Conservation (phyloP, 2,329 filamentous ascomycete genomes). For the Cytospora paraplurivora region DNA sequence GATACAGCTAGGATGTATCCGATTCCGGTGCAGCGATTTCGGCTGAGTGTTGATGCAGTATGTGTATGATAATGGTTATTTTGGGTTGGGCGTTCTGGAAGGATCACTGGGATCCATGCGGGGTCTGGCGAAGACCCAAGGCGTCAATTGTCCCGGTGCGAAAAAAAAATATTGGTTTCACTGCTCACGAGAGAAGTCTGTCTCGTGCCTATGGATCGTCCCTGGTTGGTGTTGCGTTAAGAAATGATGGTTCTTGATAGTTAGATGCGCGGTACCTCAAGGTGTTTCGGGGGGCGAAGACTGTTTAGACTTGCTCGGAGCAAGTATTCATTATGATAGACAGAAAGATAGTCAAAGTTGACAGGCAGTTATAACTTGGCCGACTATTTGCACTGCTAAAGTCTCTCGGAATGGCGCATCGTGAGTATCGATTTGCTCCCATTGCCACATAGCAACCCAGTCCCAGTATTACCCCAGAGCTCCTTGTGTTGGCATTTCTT, state of each 20-base stretch:
- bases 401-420: neutral
- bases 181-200: neutral
- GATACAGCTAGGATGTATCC: conserved; percentile 35
- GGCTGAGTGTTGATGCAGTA: conserved; percentile 3
- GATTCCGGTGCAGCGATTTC: neutral
- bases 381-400: neutral
- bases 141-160: neutral
- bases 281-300: neutral
- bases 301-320: neutral
- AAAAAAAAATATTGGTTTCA: neutral
- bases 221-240: neutral
- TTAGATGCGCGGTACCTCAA: neutral
- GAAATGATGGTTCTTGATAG: neutral
- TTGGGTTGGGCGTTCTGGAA: conserved; percentile 10
- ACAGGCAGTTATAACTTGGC: neutral
- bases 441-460: neutral
- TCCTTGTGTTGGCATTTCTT: too few relatives aligned
- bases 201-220: neutral
- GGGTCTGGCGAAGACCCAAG: neutral
- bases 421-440: neutral
- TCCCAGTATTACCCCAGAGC: too few relatives aligned
- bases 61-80: conserved; percentile 13
- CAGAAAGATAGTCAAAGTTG: neutral
- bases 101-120: neutral
- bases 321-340: neutral